These are phyloP conservation scores for Cudoniella acicularis DNA, from an alignment of 495 filamentous ascomycete species.

Conservation along the genomic window DNA sequence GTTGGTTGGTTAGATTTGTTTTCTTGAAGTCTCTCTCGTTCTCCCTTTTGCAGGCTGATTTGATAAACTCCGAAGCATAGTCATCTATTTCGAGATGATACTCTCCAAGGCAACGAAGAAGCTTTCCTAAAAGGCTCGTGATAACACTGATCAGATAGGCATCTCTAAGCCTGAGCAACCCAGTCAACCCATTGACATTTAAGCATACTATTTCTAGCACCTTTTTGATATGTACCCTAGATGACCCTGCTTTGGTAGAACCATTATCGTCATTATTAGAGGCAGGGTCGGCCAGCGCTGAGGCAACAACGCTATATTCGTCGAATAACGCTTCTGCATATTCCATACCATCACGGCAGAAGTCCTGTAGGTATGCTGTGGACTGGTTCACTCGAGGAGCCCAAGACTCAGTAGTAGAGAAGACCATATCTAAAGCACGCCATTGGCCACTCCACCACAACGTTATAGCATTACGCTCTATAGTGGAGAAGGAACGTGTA, in stretches of 20 bases:
- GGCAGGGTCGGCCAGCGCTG: conserved; percentile 37
- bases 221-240: conserved; percentile 39
- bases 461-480: conserved; percentile 60
- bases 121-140: conserved; percentile 59
- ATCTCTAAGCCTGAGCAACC: conserved; percentile 82
- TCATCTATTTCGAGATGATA: conserved; percentile 63
- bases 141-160: conserved; percentile 73
- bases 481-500: conserved; percentile 52
- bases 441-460: conserved; percentile 81
- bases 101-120: conserved; percentile 68
- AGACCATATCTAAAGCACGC: conserved; percentile 74
- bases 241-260: conserved; percentile 24
- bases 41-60: conserved; percentile 35
- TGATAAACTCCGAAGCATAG: conserved; percentile 56
- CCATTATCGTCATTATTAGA: conserved; percentile 40
- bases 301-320: conserved; percentile 71
- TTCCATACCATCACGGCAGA: conserved; percentile 90
- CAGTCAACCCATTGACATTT: conserved; percentile 65
- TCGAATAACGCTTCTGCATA: conserved; percentile 82
- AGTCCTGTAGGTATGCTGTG: conserved; percentile 81
- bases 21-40: conserved; percentile 35
- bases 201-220: conserved; percentile 59
- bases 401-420: conserved; percentile 79
- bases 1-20: conserved; percentile 69
- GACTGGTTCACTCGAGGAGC: conserved; percentile 45